These are phyloP conservation scores for Schrenkiella parvula DNA, from an alignment of 345 rosid species.

Conservation along the genomic window DNA sequence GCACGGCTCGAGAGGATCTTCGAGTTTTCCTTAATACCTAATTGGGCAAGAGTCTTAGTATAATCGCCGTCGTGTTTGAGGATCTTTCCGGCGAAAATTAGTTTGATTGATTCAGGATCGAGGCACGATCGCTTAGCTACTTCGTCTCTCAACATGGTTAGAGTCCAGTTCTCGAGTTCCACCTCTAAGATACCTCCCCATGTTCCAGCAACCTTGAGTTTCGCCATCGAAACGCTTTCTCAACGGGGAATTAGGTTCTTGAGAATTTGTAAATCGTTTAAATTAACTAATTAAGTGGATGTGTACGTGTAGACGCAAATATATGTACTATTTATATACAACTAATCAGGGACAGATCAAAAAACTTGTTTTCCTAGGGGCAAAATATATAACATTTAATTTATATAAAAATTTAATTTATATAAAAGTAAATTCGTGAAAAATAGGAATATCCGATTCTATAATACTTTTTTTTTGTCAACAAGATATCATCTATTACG, in stretches of 20 bases:
- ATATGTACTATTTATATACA: not conserved
- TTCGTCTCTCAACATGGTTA: constrained; percentile 68
- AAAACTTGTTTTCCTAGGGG: too few species aligned
- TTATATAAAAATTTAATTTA: too few species aligned
- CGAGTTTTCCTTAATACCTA: constrained; percentile 69
- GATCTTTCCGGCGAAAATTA: constrained; percentile 75
- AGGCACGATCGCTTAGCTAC: constrained; percentile 62
- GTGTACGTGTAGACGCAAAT: not conserved
- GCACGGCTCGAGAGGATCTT: constrained; percentile 69
- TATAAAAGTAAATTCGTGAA: too few species aligned
- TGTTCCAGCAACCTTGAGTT: constrained; percentile 82
- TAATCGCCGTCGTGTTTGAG: constrained; percentile 59
- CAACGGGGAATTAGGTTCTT: not conserved
- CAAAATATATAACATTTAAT: too few species aligned
- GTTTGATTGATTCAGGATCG: constrained; percentile 53
- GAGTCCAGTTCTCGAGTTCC: constrained; percentile 77
- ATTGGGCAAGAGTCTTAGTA: constrained; percentile 42
- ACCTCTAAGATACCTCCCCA: constrained; percentile 81
- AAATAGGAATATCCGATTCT: too few species aligned
- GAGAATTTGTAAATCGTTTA: not conserved
- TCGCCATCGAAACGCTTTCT: constrained; percentile 41
- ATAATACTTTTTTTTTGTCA: too few species aligned
- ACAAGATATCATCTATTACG: too few species aligned
- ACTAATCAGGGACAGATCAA: not conserved
- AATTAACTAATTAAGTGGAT: not conserved